Percentiles rank a stretch among this genome's conserved stretches.
phyloP scores from a whole-genome alignment of 345 rosid genomes.

The Barbarea vulgaris region DNA sequence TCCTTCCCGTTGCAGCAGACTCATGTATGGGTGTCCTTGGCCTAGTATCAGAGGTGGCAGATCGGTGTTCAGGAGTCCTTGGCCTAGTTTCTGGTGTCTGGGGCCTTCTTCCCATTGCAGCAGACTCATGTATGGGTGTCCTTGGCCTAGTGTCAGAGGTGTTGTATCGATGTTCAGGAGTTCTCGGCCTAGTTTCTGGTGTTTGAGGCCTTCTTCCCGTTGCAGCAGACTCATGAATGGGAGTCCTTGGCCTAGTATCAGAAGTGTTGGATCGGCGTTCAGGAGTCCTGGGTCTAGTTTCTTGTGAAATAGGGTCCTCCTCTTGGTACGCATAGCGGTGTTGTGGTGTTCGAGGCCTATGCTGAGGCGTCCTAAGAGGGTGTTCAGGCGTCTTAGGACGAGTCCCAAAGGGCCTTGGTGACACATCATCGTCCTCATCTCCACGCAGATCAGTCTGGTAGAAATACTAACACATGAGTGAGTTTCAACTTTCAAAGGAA shows the following conservation, averaged over 20 bases:
- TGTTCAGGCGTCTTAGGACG: conserved; percentile 40
- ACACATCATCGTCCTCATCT: conserved; percentile 32
- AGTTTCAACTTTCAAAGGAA: conserved; percentile 6
- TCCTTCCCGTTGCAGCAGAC: conserved; percentile 24
- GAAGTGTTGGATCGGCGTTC: neutral
- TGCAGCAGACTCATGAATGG: conserved; percentile 32
- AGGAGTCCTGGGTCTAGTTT: conserved; percentile 25
- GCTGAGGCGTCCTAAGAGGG: conserved; percentile 36
- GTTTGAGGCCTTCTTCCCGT: conserved; percentile 32
- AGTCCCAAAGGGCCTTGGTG: conserved; percentile 36
- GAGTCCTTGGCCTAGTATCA: conserved; percentile 20
- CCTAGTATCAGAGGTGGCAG: neutral
- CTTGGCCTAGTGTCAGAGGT: conserved; percentile 11
- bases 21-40: conserved; percentile 27
- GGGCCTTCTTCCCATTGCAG: conserved; percentile 25
- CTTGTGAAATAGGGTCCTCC: neutral
- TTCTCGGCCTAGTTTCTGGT: conserved; percentile 20
- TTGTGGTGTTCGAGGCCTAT: conserved; percentile 33
- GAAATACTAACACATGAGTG: conserved; percentile 6
- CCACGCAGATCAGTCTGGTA: conserved; percentile 1
- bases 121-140: conserved; percentile 30
- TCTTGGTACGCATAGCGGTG: conserved; percentile 17
- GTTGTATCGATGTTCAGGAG: conserved; percentile 14
- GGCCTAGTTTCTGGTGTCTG: conserved; percentile 34
- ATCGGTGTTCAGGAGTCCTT: conserved; percentile 1